phyloP scores from a whole-genome alignment of 352 stramenopile species.

The Globisporangium viniferum region DNA sequence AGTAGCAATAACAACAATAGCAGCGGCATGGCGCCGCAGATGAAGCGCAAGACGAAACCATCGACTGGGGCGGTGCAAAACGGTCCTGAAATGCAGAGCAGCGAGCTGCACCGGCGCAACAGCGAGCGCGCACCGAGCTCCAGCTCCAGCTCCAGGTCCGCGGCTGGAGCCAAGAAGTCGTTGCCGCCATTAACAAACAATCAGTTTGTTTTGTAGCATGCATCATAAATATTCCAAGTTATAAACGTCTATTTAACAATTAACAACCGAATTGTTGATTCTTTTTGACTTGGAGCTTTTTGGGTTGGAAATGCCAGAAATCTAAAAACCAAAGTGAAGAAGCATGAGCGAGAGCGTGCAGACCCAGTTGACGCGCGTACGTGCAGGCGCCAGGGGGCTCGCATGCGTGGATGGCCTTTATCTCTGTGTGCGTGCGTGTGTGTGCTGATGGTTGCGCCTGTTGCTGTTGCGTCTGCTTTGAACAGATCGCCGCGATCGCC shows the following conservation, averaged over 20 bases:
- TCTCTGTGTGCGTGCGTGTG: background rate
- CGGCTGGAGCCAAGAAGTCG: slow-evolving; percentile 30
- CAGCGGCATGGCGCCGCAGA: slow-evolving; percentile 21
- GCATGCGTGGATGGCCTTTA: too few relatives aligned
- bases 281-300: background rate
- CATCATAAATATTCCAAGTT: background rate
- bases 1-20: slow-evolving; percentile 5
- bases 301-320: slow-evolving; percentile 10
- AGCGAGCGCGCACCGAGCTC: slow-evolving; percentile 33
- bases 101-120: slow-evolving; percentile 40
- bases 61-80: slow-evolving; percentile 1
- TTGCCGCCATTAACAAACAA: slow-evolving; percentile 56
- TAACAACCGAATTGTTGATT: background rate
- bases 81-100: slow-evolving; percentile 8
- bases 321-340: slow-evolving; percentile 15
- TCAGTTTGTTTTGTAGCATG: slow-evolving; percentile 25
- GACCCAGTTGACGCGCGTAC: slow-evolving; percentile 45
- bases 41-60: slow-evolving; percentile 40
- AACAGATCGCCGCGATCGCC: slow-evolving; percentile 57
- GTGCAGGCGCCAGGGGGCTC: slow-evolving; percentile 11
- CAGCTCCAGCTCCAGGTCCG: slow-evolving; percentile 8
- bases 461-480: background rate
- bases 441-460: background rate
- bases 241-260: background rate
- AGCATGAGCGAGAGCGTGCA: slow-evolving; percentile 30